Percentiles rank a stretch among this genome's conserved stretches.
Conservation (phyloP, 2,329 filamentous ascomycete genomes). For the Thelonectria blattea region DNA sequence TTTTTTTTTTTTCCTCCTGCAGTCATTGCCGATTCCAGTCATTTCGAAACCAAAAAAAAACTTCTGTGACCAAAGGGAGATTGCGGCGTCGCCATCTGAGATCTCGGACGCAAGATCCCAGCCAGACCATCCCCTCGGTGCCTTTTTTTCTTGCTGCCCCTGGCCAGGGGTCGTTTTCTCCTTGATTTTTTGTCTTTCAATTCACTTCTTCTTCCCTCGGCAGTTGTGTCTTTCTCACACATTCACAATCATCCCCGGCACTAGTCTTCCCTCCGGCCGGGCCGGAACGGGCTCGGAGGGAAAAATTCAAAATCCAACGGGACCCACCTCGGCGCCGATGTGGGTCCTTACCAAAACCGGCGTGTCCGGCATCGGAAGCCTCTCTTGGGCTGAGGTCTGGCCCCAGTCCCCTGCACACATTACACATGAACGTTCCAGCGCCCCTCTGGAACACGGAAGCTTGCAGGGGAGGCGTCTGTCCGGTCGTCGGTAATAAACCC, state of each 20-base stretch:
- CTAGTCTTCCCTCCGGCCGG: not conserved
- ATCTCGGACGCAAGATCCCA: conserved; percentile 21
- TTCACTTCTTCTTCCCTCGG: not conserved
- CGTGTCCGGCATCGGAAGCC: conserved; percentile 32
- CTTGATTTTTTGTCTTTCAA: not conserved
- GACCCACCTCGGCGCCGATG: conserved; percentile 31
- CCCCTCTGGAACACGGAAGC: not conserved
- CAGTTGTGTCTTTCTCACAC: no score
- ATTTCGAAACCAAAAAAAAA: not conserved
- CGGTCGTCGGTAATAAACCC: conserved; percentile 31
- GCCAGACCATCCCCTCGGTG: conserved; percentile 1
- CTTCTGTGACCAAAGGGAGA: conserved; percentile 9
- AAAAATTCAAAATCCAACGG: not conserved
- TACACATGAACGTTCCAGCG: conserved; percentile 26
- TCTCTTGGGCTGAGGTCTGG: conserved; percentile 23
- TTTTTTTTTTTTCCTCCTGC: conserved; percentile 6
- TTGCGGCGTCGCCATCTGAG: conserved; percentile 16
- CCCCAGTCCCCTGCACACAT: conserved; percentile 19
- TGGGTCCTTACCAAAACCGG: conserved; percentile 16
- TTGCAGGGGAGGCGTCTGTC: conserved; percentile 22
- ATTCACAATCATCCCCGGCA: not conserved
- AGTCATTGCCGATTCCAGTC: conserved; percentile 14
- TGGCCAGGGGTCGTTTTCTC: not conserved
- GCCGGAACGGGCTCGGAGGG: conserved; percentile 16
- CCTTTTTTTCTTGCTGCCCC: not conserved